A percentile compares a stretch with the other conserved stretches of the same genome.
Conservation (phyloP, 2,329 filamentous ascomycete species). For the Colletotrichum karsti region DNA sequence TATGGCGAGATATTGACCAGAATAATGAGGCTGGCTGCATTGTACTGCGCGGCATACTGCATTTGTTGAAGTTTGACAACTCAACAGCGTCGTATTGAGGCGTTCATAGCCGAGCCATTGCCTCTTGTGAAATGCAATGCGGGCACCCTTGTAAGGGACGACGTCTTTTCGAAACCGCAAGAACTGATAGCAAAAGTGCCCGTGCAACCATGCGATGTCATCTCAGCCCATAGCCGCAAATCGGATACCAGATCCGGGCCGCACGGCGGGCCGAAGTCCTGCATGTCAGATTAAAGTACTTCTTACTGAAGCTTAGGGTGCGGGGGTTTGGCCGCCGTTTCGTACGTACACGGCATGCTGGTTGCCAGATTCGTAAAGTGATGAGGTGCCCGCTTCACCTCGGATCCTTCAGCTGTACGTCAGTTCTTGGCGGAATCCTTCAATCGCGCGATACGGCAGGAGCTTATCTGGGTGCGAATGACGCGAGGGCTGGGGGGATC, state of each 20-base stretch:
- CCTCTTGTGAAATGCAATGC: background rate
- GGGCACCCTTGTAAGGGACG: background rate
- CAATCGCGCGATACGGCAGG: background rate
- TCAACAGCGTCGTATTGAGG: too few relatives aligned
- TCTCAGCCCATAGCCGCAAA: background rate
- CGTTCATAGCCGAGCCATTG: too few relatives aligned
- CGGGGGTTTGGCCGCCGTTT: background rate
- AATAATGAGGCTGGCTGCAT: too few relatives aligned
- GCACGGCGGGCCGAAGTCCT: background rate
- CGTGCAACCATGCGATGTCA: background rate
- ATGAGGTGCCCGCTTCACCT: background rate
- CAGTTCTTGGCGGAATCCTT: background rate
- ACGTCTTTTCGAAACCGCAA: background rate
- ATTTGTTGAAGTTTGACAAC: too few relatives aligned
- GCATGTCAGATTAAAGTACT: background rate
- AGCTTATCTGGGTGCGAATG: background rate
- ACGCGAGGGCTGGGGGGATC: background rate
- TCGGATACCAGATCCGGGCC: background rate
- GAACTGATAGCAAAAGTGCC: constrained; percentile 2
- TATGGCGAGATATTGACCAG: too few relatives aligned
- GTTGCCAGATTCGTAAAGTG: background rate
- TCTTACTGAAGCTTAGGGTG: background rate
- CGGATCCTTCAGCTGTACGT: background rate
- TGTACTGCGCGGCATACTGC: too few relatives aligned
- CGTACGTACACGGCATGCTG: background rate